A percentile compares a stretch with the other conserved stretches of the same genome.
Conservation (phyloP, 163 green algal genomes). For the Scenedesmus sp. region DNA sequence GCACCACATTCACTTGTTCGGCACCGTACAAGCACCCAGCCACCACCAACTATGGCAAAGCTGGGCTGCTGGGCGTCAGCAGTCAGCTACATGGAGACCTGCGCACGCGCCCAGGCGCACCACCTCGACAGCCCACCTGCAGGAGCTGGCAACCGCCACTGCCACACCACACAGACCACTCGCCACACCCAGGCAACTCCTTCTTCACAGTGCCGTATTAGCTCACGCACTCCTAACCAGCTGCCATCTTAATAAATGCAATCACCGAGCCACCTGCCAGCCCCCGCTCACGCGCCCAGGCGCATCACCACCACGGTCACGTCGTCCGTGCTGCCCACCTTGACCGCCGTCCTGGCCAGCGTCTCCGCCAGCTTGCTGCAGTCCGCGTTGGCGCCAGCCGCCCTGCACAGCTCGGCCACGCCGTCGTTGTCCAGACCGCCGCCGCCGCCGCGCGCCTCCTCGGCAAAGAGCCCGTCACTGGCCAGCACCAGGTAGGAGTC, state of each 20-base stretch:
- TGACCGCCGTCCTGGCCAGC: constrained; percentile 68
- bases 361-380: constrained; percentile 61
- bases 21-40: too few species aligned
- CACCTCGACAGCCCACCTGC: too few species aligned
- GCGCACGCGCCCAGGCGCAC: not conserved
- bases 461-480: constrained; percentile 89
- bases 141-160: too few species aligned
- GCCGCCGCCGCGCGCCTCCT: constrained; percentile 86
- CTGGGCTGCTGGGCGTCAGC: not conserved
- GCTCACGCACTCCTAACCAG: too few species aligned
- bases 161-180: too few species aligned
- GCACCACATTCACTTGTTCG: too few species aligned
- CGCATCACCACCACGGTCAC: constrained; percentile 87
- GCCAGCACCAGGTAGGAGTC: constrained; percentile 87
- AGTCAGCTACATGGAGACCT: not conserved
- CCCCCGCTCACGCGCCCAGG: too few species aligned
- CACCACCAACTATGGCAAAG: too few species aligned
- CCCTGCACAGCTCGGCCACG: constrained; percentile 61
- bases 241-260: too few species aligned
- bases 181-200: too few species aligned
- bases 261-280: too few species aligned
- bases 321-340: constrained; percentile 89
- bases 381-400: constrained; percentile 25
- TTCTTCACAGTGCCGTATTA: too few species aligned
- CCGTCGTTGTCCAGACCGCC: constrained; percentile 84